Evolutionary conservation across 352 stramenopile species (phyloP).

Genomic region (Phytophthora rubi): DNA sequence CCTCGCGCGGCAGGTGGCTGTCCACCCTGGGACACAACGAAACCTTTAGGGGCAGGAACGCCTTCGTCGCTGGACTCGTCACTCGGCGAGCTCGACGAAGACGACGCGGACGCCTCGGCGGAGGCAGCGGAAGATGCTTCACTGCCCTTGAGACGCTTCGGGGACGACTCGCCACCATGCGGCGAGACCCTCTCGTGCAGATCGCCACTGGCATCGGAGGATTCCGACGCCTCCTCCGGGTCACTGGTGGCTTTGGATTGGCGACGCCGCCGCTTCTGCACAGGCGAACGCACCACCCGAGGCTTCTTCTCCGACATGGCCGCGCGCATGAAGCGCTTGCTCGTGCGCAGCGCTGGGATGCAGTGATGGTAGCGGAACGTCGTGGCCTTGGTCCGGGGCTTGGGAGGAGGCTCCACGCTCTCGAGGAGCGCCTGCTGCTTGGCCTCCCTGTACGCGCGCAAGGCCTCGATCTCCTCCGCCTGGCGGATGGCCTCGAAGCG

Average conservation of each 20-base stretch:
- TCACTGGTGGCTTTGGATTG: constrained; percentile 13
- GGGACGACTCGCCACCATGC: neutral
- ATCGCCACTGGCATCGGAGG: constrained; percentile 22
- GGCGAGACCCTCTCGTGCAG: constrained; percentile 3
- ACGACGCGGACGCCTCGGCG: constrained; percentile 18
- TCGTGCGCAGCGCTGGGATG: constrained; percentile 32
- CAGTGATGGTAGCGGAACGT: constrained; percentile 40
- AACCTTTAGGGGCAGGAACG: constrained; percentile 12
- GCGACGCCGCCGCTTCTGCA: constrained; percentile 22
- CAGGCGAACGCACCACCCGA: constrained; percentile 6
- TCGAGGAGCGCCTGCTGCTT: constrained; percentile 29
- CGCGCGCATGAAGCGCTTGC: constrained; percentile 40
- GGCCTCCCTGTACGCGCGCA: constrained; percentile 28
- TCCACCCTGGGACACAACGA: neutral
- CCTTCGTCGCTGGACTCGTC: constrained; percentile 29
- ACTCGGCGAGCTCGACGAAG: constrained; percentile 21
- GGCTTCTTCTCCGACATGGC: constrained; percentile 34
- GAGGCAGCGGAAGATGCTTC: constrained; percentile 17
- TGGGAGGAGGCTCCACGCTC: constrained; percentile 13
- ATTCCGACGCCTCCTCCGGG: constrained; percentile 17
- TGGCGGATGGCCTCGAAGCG: constrained; percentile 30
- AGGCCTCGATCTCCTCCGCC: constrained; percentile 21
- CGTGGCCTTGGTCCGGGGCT: constrained; percentile 26
- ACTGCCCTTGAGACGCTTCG: constrained; percentile 24
- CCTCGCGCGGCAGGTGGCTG: neutral